Conservation (phyloP, 176 grass and related monocot species). For the Cymbopogon citratus region DNA sequence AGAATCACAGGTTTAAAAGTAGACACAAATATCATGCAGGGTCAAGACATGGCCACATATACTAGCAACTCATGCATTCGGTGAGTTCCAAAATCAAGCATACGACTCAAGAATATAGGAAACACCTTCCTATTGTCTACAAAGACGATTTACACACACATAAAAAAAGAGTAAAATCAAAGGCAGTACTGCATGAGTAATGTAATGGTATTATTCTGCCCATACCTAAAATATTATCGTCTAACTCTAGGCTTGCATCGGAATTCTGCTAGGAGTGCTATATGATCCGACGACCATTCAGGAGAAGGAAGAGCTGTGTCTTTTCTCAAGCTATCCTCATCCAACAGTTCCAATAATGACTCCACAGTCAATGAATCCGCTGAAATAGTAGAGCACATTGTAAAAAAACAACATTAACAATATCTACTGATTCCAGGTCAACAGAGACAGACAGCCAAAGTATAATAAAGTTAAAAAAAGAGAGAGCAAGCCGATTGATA, state of each 20-base stretch:
- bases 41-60: background rate
- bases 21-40: background rate
- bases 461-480: rapidly evolving
- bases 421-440: slow-evolving; percentile 18
- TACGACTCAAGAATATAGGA: background rate
- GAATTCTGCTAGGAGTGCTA: slow-evolving; percentile 85
- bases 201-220: background rate
- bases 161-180: background rate
- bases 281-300: slow-evolving; percentile 89
- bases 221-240: slow-evolving; percentile 53
- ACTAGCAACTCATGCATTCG: background rate
- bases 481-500: background rate
- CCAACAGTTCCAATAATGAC: slow-evolving; percentile 80
- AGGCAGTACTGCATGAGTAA: background rate
- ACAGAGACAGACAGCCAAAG: background rate
- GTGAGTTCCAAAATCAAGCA: background rate
- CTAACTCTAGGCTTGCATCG: slow-evolving; percentile 72
- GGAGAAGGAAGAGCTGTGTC: slow-evolving; percentile 85
- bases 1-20: background rate
- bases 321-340: slow-evolving; percentile 87
- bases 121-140: background rate
- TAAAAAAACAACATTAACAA: slow-evolving; percentile 7
- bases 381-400: slow-evolving; percentile 34
- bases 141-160: background rate
- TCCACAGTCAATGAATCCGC: slow-evolving; percentile 83